A percentile compares a stretch with the other conserved stretches of the same genome.
Evolutionary conservation across 1,139 yeast species (phyloP).

Genomic region (Candida tetrigidarum): DNA sequence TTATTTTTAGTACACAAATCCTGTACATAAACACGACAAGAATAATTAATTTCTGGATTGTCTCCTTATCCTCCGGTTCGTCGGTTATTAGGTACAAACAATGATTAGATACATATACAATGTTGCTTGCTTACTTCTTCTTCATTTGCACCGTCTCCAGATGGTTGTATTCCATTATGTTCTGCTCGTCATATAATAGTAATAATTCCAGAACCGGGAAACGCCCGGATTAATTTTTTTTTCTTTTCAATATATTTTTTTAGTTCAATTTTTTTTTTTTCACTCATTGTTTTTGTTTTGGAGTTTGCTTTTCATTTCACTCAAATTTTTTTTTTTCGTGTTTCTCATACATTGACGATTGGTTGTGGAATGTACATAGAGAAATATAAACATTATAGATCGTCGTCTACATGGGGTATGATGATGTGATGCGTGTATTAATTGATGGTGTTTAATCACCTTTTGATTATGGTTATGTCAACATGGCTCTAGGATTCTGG

Average conservation of each 20-base stretch:
- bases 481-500: too few species aligned
- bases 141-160: background rate
- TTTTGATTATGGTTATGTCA: too few species aligned
- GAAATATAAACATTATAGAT: too few species aligned
- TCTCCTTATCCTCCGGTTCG: background rate
- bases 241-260: background rate
- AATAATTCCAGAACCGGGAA: background rate
- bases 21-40: background rate
- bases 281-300: background rate
- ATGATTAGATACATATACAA: background rate
- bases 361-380: background rate
- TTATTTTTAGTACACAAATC: background rate
- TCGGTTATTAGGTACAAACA: background rate
- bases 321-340: background rate
- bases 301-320: background rate
- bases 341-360: background rate
- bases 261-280: background rate
- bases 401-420: background rate
- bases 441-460: too few species aligned
- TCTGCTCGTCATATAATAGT: too few species aligned
- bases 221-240: background rate
- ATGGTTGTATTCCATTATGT: too few species aligned
- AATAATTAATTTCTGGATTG: background rate
- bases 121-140: background rate
- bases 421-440: constrained; percentile 1